Evolutionary conservation across 2,329 filamentous ascomycete genomes (phyloP).

Genomic region (Knoxdaviesia proteae): DNA sequence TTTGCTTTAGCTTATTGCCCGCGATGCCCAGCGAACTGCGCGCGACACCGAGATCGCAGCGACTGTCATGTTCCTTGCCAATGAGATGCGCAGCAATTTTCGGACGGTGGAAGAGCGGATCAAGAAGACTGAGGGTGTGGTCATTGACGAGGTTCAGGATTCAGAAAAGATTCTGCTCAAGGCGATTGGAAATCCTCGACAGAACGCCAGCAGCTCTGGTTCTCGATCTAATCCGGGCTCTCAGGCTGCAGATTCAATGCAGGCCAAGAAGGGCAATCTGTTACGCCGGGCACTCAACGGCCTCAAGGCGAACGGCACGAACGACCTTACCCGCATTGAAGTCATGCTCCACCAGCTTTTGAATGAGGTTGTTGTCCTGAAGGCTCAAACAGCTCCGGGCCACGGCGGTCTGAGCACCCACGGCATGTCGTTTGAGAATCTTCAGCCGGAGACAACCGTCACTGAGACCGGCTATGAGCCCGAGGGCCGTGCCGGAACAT

Average conservation of each 20-base stretch:
- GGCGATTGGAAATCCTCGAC: slow-evolving; percentile 67
- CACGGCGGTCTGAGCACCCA: slow-evolving; percentile 25
- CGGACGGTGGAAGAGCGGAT: slow-evolving; percentile 89
- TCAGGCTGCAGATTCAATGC: slow-evolving; percentile 34
- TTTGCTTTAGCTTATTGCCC: slow-evolving; percentile 54
- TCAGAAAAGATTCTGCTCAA: slow-evolving; percentile 71
- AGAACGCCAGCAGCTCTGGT: slow-evolving; percentile 26
- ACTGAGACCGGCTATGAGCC: slow-evolving; percentile 50
- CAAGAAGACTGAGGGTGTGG: slow-evolving; percentile 70
- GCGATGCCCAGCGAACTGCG: slow-evolving; percentile 88
- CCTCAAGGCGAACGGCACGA: slow-evolving; percentile 67
- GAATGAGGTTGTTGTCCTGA: slow-evolving; percentile 72
- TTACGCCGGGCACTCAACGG: slow-evolving; percentile 87
- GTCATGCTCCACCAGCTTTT: slow-evolving; percentile 84
- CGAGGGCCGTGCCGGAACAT: slow-evolving; percentile 5
- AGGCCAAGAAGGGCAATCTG: slow-evolving; percentile 76
- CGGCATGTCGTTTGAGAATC: slow-evolving; percentile 44
- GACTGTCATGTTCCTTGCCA: slow-evolving; percentile 76
- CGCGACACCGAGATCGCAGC: slow-evolving; percentile 92
- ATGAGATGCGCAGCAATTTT: slow-evolving; percentile 93
- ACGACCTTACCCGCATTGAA: slow-evolving; percentile 73
- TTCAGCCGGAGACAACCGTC: slow-evolving; percentile 59
- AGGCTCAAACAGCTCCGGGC: slow-evolving; percentile 30
- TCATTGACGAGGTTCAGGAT: slow-evolving; percentile 73
- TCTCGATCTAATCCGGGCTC: slow-evolving; percentile 23